These are phyloP conservation scores for Penicillium paradoxum DNA, from an alignment of 495 filamentous ascomycete genomes.

Conservation along the genomic window DNA sequence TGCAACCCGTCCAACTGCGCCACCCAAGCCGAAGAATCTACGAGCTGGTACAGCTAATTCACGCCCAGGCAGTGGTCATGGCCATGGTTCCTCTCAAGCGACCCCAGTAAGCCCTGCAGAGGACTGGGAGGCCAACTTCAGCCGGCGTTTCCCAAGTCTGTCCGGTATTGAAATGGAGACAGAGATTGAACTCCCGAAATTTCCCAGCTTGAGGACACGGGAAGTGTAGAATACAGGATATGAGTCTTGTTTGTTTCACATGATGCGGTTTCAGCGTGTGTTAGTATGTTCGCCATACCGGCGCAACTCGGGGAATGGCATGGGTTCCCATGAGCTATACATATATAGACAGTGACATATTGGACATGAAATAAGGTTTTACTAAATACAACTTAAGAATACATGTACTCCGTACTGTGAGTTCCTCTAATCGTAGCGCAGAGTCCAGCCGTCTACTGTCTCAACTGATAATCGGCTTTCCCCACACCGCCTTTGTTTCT, in stretches of 20 bases:
- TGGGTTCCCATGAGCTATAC: constrained; percentile 20
- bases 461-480: background rate
- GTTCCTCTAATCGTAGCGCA: background rate
- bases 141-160: constrained; percentile 75
- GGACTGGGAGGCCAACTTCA: constrained; percentile 71
- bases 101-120: constrained; percentile 34
- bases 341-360: constrained; percentile 26
- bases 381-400: background rate
- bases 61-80: constrained; percentile 19
- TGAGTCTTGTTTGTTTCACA: constrained; percentile 11
- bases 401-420: background rate
- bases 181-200: constrained; percentile 50
- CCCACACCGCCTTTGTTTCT: constrained; percentile 21
- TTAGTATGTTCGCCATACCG: constrained; percentile 7
- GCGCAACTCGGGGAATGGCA: constrained; percentile 15
- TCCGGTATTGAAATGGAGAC: constrained; percentile 75
- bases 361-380: constrained; percentile 7
- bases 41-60: constrained; percentile 39
- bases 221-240: constrained; percentile 31
- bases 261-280: constrained; percentile 25
- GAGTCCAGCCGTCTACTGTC: background rate
- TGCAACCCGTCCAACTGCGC: constrained; percentile 42
- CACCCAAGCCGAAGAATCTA: constrained; percentile 59
- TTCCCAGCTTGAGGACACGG: constrained; percentile 36
- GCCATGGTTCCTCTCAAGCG: constrained; percentile 17